phyloP scores from a whole-genome alignment of 345 rosid species.

The Eucalyptus cloeziana region DNA sequence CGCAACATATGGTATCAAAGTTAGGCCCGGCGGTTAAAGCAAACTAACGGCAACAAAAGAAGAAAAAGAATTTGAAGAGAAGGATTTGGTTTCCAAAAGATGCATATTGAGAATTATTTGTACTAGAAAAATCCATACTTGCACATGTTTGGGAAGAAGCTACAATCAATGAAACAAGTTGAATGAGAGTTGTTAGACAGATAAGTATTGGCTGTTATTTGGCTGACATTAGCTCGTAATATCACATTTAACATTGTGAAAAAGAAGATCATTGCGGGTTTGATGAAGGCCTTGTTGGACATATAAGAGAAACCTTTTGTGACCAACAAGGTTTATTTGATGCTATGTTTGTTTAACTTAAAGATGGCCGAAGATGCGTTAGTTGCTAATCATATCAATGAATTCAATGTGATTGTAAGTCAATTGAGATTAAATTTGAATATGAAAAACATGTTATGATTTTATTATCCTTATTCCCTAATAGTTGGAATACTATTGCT shows the following conservation, averaged over 20 bases:
- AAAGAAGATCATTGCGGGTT: rapidly evolving
- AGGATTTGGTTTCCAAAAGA: not conserved
- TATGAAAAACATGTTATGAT: too few species aligned
- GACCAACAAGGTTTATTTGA: not conserved
- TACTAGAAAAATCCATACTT: too few species aligned
- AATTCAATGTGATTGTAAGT: not conserved
- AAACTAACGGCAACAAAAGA: rapidly evolving
- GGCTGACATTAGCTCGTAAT: not conserved
- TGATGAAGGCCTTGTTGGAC: not conserved
- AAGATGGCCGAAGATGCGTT: not conserved
- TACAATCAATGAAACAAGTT: not conserved
- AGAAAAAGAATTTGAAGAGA: not conserved
- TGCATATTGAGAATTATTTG: not conserved
- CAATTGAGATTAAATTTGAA: not conserved
- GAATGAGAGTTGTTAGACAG: not conserved
- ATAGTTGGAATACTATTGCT: not conserved
- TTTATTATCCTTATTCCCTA: not conserved
- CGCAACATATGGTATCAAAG: rapidly evolving
- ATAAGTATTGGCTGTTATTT: too few species aligned
- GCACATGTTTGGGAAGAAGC: not conserved
- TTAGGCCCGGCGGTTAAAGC: rapidly evolving
- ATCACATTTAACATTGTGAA: not conserved
- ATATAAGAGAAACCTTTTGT: too few species aligned
- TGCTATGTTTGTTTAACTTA: not conserved
- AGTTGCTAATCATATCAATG: not conserved